Conservation (phyloP, 2,329 filamentous ascomycete genomes). For the Dothistroma pini region DNA sequence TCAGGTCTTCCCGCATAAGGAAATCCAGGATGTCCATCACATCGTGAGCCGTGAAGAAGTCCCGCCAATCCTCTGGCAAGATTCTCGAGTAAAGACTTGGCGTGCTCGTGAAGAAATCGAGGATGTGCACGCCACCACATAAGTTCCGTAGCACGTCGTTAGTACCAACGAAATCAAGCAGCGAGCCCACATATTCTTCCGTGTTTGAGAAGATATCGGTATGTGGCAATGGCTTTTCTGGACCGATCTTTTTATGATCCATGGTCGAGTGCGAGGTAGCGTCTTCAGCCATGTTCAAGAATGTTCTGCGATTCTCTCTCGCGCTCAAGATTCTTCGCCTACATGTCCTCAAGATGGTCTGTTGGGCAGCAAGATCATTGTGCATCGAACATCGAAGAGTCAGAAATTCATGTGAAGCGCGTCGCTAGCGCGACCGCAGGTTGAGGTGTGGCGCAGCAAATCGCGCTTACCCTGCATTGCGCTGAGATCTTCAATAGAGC, state of each 20-base stretch:
- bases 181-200: constrained; percentile 73
- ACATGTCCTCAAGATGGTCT: too few relatives aligned
- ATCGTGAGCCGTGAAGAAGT: constrained; percentile 67
- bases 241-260: constrained; percentile 38
- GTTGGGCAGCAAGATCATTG: too few relatives aligned
- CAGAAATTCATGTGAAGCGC: constrained; percentile 5
- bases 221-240: constrained; percentile 60
- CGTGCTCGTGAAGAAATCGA: constrained; percentile 89
- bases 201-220: constrained; percentile 61
- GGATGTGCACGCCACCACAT: constrained; percentile 94
- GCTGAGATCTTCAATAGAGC: not conserved
- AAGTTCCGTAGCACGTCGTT: constrained; percentile 77
- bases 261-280: not conserved
- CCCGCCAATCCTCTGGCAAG: constrained; percentile 75
- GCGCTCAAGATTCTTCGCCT: too few relatives aligned
- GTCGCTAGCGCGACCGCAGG: not conserved
- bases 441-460: not conserved
- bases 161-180: constrained; percentile 71
- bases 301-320: not conserved
- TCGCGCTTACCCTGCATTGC: not conserved
- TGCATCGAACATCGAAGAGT: not conserved
- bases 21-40: constrained; percentile 76
- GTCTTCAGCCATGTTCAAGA: not conserved
- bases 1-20: constrained; percentile 72
- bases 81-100: constrained; percentile 77